These are phyloP conservation scores for Scleromitrula shiraiana DNA, from an alignment of 2,329 filamentous ascomycete genomes.

Conservation along the genomic window DNA sequence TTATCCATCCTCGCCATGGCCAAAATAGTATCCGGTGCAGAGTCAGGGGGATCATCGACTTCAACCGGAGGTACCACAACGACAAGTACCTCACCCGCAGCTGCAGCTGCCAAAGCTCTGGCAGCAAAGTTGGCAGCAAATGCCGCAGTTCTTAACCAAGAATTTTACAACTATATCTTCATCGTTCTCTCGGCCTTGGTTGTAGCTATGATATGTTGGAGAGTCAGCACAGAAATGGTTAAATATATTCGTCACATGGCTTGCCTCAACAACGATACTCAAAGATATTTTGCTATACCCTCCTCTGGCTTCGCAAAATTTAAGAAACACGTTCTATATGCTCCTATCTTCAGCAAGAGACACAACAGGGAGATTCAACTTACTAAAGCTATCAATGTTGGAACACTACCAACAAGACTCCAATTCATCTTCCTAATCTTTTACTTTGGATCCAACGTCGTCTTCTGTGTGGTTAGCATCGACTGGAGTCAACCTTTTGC, in stretches of 20 bases:
- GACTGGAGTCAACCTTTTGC: conserved; percentile 44
- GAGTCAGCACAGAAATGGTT: conserved; percentile 49
- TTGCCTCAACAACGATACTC: conserved; percentile 69
- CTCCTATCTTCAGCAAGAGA: conserved; percentile 64
- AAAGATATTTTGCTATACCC: conserved; percentile 67
- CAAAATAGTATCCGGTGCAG: conserved; percentile 14
- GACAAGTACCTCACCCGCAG: not conserved
- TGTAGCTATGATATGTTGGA: conserved; percentile 58
- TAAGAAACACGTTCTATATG: conserved; percentile 59
- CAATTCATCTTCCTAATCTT: conserved; percentile 60
- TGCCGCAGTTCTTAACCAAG: conserved; percentile 36
- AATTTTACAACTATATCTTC: conserved; percentile 53
- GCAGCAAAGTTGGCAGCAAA: conserved; percentile 15
- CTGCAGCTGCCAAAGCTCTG: conserved; percentile 12
- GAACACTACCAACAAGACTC: conserved; percentile 72
- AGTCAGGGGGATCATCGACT: not conserved
- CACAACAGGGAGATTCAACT: conserved; percentile 70
- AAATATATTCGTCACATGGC: conserved; percentile 66
- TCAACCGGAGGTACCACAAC: conserved; percentile 10
- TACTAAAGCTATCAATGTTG: conserved; percentile 59
- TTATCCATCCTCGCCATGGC: conserved; percentile 19
- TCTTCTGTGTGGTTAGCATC: conserved; percentile 65
- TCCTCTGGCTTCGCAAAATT: conserved; percentile 47
- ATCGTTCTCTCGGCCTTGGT: conserved; percentile 58
- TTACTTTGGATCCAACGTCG: conserved; percentile 66